Conservation (phyloP, 75 land plant species). For the Pinus albicaulis region DNA sequence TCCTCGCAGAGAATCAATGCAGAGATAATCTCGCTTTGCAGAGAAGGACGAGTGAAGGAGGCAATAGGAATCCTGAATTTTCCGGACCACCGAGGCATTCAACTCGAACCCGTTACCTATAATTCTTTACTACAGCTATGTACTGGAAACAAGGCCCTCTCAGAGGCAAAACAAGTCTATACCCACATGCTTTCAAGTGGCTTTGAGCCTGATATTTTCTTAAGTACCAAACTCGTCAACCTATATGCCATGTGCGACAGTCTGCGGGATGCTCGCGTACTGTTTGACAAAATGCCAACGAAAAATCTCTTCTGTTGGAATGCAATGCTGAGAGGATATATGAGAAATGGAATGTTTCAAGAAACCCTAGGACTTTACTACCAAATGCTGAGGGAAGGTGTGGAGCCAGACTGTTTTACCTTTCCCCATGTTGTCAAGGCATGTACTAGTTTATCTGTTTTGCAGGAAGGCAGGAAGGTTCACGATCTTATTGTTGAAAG, state of each 20-base stretch:
- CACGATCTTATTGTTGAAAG: slow-evolving; percentile 7
- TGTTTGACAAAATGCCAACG: slow-evolving; percentile 20
- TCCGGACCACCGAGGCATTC: background rate
- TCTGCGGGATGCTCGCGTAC: slow-evolving; percentile 18
- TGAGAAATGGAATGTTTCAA: background rate
- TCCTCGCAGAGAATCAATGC: background rate
- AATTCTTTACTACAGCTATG: slow-evolving; percentile 3
- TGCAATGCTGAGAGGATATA: slow-evolving; percentile 22
- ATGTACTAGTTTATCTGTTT: background rate
- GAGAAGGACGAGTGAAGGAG: background rate
- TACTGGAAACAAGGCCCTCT: background rate
- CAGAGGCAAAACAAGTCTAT: slow-evolving; percentile 18
- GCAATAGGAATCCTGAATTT: background rate
- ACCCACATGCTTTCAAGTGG: slow-evolving; percentile 6
- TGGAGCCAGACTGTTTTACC: slow-evolving; percentile 12
- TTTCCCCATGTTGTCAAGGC: slow-evolving; percentile 15
- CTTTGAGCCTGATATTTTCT: slow-evolving; percentile 4
- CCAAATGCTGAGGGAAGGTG: slow-evolving; percentile 10
- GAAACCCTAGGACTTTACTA: slow-evolving; percentile 9
- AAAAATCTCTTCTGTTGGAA: slow-evolving; percentile 17
- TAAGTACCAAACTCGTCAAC: slow-evolving; percentile 10
- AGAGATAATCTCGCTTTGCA: background rate
- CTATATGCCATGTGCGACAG: slow-evolving; percentile 15
- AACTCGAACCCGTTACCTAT: background rate
- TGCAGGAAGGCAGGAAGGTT: slow-evolving; percentile 11